Percentiles rank a stretch among this genome's conserved stretches.
Conservation (phyloP, 108 stramenopile genomes). For the Fragilaria crotonensis region DNA sequence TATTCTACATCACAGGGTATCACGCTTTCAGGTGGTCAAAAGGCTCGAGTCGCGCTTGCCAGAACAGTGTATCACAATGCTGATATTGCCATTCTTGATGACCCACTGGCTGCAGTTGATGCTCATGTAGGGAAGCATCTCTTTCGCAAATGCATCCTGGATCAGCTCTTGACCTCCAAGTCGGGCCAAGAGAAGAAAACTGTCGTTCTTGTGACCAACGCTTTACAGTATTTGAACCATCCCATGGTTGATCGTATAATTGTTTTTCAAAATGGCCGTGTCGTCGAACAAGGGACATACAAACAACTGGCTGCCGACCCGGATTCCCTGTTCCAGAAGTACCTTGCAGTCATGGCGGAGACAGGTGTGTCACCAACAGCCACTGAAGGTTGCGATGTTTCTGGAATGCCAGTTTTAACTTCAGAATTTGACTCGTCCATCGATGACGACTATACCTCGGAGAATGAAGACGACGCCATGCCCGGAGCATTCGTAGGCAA, state of each 20-base stretch:
- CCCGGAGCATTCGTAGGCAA: not conserved
- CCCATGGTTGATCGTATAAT: constrained; percentile 63
- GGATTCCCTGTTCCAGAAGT: constrained; percentile 46
- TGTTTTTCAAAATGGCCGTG: constrained; percentile 66
- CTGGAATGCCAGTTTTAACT: not conserved
- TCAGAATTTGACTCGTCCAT: not conserved
- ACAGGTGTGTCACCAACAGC: constrained; percentile 23
- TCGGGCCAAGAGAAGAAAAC: constrained; percentile 16
- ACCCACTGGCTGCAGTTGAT: constrained; percentile 90
- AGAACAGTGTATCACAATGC: constrained; percentile 89
- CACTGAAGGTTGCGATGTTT: constrained; percentile 22
- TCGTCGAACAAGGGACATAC: constrained; percentile 79
- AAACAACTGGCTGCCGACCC: constrained; percentile 41
- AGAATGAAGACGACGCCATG: not conserved
- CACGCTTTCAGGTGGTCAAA: constrained; percentile 90
- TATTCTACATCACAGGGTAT: constrained; percentile 50
- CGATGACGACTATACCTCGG: not conserved
- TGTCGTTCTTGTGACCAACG: constrained; percentile 91
- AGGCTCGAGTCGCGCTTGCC: constrained; percentile 93
- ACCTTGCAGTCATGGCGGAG: constrained; percentile 49
- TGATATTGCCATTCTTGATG: constrained; percentile 88
- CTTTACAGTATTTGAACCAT: constrained; percentile 77
- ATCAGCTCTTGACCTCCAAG: constrained; percentile 44
- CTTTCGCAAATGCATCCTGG: constrained; percentile 83
- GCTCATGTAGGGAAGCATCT: constrained; percentile 89